Evolutionary conservation across 2,329 filamentous ascomycete genomes (phyloP).

Genomic region (Aspergillus fijiensis): DNA sequence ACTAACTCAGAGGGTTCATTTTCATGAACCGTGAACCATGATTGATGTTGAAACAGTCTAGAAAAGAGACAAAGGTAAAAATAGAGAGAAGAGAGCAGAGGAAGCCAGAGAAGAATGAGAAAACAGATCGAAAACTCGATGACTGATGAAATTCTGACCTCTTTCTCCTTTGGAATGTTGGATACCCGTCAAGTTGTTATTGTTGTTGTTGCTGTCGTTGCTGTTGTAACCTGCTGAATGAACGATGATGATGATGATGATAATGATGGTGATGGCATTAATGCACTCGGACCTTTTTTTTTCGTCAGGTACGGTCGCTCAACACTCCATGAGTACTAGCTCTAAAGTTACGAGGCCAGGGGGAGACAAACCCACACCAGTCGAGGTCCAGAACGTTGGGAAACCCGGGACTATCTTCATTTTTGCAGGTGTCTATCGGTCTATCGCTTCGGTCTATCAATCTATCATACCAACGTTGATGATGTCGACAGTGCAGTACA

Average conservation of each 20-base stretch:
- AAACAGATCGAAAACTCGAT: background rate
- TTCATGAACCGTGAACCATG: background rate
- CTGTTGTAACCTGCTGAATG: too few species aligned
- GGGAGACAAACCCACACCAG: background rate
- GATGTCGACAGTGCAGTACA: background rate
- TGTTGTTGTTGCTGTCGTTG: background rate
- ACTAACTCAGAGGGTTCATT: background rate
- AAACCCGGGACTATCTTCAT: background rate
- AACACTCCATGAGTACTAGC: background rate
- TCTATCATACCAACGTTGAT: background rate
- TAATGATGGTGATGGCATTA: background rate
- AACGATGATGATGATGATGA: background rate
- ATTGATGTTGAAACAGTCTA: background rate
- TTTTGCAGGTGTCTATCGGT: background rate
- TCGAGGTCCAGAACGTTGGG: constrained; percentile 1
- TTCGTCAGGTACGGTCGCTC: constrained; percentile 1
- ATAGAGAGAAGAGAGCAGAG: background rate
- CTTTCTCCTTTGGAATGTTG: background rate
- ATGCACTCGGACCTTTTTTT: background rate
- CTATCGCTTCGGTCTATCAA: background rate
- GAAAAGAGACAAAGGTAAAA: background rate
- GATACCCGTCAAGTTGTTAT: background rate
- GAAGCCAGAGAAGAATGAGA: background rate
- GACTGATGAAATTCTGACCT: background rate
- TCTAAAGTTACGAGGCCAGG: constrained; percentile 6